These are phyloP conservation scores for Parastagonospora nodorum DNA, from an alignment of 2,329 filamentous ascomycete genomes.

Conservation along the genomic window DNA sequence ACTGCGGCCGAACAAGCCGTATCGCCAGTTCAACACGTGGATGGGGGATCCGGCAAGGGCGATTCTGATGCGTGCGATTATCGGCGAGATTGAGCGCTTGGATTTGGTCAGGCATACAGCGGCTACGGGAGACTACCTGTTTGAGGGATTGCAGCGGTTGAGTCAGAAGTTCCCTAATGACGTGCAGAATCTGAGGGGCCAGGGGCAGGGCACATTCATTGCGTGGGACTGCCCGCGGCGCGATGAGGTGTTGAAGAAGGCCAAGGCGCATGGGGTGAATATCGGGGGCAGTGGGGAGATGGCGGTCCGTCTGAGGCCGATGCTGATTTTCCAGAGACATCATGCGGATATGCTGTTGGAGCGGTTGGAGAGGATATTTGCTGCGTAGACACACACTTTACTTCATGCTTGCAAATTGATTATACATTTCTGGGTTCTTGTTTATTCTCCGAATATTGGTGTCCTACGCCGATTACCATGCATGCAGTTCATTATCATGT, in stretches of 20 bases:
- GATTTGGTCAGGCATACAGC: conserved; percentile 82
- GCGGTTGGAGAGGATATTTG: conserved; percentile 74
- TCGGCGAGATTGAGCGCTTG: conserved; percentile 76
- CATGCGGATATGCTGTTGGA: conserved; percentile 87
- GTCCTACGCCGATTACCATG: background rate
- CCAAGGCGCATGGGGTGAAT: conserved; percentile 82
- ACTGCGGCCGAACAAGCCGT: conserved; percentile 87
- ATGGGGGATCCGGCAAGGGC: conserved; percentile 90
- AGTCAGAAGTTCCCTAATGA: conserved; percentile 73
- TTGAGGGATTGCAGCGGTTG: conserved; percentile 68
- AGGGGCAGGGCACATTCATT: conserved; percentile 89
- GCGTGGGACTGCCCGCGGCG: conserved; percentile 84
- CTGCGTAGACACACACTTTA: conserved; percentile 11
- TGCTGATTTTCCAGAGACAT: conserved; percentile 90
- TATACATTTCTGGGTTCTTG: background rate
- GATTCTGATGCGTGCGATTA: conserved; percentile 83
- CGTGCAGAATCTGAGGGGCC: conserved; percentile 82
- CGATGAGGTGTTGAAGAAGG: conserved; percentile 77
- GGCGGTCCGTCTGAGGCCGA: conserved; percentile 81
- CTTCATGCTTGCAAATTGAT: background rate
- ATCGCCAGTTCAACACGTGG: conserved; percentile 97
- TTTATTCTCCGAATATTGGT: background rate
- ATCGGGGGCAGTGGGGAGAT: conserved; percentile 79
- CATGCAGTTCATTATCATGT: background rate
- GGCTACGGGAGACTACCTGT: conserved; percentile 78